Evolutionary conservation across 306 rosid species (phyloP).

Genomic region (Cotoneaster glaucophyllus): DNA sequence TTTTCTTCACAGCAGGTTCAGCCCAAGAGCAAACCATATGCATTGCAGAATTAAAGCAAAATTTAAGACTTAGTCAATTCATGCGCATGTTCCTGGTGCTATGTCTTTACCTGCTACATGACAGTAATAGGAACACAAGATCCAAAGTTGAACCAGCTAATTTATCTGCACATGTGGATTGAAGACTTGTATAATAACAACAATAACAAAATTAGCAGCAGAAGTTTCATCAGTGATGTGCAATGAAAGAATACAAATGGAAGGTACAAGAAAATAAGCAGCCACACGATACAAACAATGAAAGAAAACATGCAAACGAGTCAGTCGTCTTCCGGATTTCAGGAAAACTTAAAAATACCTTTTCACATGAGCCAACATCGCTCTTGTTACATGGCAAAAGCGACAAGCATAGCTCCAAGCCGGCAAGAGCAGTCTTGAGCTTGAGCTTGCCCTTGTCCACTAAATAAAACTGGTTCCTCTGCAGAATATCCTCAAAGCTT

Average conservation of each 20-base stretch:
- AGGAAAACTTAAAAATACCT: slow-evolving; percentile 34
- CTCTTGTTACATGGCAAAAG: slow-evolving; percentile 66
- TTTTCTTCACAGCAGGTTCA: neutral
- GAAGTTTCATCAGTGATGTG: neutral
- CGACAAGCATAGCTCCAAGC: slow-evolving; percentile 70
- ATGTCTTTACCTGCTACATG: neutral
- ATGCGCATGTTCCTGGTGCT: neutral
- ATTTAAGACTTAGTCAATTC: neutral
- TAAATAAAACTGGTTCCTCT: slow-evolving; percentile 54
- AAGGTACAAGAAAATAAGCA: neutral
- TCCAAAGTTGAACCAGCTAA: neutral
- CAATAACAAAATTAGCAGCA: neutral
- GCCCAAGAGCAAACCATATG: neutral
- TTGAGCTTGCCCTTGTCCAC: slow-evolving; percentile 71
- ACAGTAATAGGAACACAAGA: neutral
- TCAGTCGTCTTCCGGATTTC: slow-evolving; percentile 2
- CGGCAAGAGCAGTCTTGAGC: slow-evolving; percentile 57
- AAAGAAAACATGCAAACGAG: neutral
- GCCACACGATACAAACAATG: neutral
- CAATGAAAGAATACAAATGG: neutral
- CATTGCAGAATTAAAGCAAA: neutral
- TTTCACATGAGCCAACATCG: slow-evolving; percentile 42
- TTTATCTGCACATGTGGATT: neutral
- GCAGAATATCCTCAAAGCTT: slow-evolving; percentile 71
- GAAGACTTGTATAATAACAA: neutral